A percentile compares a stretch with the other conserved stretches of the same genome.
Conservation (phyloP, 2,329 filamentous ascomycete genomes). For the Hypoxylon sp. region DNA sequence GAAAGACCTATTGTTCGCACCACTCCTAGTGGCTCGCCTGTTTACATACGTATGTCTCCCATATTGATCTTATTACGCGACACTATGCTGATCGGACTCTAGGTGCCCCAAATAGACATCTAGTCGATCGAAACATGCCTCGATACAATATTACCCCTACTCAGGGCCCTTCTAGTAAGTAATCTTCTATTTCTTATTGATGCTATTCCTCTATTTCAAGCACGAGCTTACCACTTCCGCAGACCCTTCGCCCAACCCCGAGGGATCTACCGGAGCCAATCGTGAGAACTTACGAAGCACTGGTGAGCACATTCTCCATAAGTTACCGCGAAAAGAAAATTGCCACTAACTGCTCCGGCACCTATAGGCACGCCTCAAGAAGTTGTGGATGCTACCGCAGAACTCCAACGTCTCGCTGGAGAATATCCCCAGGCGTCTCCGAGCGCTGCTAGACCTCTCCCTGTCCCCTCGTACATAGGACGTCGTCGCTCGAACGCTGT, state of each 20-base stretch:
- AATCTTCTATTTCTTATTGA: background rate
- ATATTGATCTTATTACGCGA: background rate
- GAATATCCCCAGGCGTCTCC: background rate
- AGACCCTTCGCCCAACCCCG: background rate
- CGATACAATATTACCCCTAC: background rate
- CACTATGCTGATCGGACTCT: conserved; percentile 1
- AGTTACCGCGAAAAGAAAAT: background rate
- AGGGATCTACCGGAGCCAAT: background rate
- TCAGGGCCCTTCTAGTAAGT: conserved; percentile 5
- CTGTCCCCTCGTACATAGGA: background rate
- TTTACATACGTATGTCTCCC: conserved; percentile 11
- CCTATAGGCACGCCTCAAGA: conserved; percentile 9
- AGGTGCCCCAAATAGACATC: background rate
- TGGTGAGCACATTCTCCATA: background rate
- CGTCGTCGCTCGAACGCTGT: background rate
- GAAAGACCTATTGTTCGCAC: background rate
- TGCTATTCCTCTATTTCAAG: background rate
- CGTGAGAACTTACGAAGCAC: background rate
- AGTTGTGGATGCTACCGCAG: conserved; percentile 26
- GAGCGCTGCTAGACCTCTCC: background rate
- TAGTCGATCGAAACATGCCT: background rate
- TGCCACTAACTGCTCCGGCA: conserved; percentile 12
- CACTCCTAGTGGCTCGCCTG: conserved; percentile 5
- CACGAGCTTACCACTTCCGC: background rate
- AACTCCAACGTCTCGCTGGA: conserved; percentile 19